phyloP scores from a whole-genome alignment of 768 basidiomycete genomes.

The Psilocybe subaeruginosa region DNA sequence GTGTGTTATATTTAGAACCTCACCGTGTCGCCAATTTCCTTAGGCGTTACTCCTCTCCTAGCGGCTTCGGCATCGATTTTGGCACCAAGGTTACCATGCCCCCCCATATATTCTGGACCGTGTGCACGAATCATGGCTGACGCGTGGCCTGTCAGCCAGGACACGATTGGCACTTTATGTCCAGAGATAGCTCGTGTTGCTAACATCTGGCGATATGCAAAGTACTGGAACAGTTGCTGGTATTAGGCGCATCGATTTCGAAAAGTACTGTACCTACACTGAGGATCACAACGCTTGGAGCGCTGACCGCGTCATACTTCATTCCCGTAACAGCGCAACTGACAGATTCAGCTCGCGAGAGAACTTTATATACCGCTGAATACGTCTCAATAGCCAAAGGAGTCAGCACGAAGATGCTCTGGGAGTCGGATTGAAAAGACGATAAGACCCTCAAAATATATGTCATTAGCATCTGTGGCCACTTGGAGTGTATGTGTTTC shows the following conservation, averaged over 20 bases:
- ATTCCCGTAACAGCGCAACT: neutral
- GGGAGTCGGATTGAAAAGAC: neutral
- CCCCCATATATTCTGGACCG: neutral
- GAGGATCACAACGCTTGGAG: slow-evolving; percentile 9
- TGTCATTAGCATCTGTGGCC: no score
- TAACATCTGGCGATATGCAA: neutral
- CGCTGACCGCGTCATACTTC: slow-evolving; percentile 3
- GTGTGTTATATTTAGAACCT: neutral
- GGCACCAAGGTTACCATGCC: neutral
- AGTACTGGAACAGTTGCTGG: no score
- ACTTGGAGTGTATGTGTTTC: no score
- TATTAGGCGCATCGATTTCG: neutral
- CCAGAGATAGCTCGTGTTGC: neutral
- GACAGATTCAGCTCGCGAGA: neutral
- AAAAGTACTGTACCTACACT: neutral
- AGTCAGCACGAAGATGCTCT: neutral
- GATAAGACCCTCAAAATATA: no score
- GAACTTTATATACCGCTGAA: neutral
- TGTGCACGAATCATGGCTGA: neutral
- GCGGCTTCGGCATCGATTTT: neutral
- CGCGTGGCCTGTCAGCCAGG: neutral
- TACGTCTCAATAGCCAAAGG: neutral
- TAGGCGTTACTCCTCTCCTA: neutral
- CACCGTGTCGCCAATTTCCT: neutral
- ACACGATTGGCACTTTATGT: neutral